A percentile compares a stretch with the other conserved stretches of the same genome.
Conservation (phyloP, 2,329 filamentous ascomycete genomes). For the Orbilia quercus region DNA sequence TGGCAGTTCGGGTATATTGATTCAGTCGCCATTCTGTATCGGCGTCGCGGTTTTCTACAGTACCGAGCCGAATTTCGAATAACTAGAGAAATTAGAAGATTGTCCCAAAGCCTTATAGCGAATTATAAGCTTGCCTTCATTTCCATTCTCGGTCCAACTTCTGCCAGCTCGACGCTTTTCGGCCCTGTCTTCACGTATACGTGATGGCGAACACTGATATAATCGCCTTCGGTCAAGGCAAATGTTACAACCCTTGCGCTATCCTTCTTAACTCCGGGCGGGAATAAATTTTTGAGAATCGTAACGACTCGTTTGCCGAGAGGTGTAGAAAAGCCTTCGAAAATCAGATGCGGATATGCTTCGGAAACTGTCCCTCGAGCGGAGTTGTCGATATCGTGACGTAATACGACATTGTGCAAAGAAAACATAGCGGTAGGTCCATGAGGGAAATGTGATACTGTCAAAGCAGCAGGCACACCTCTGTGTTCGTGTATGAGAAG, state of each 20-base stretch:
- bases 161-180: conserved; percentile 85
- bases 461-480: conserved; percentile 89
- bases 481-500: conserved; percentile 91
- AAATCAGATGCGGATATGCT: conserved; percentile 92
- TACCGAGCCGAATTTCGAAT: conserved; percentile 92
- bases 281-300: conserved; percentile 93
- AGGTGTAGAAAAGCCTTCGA: conserved; percentile 87
- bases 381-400: conserved; percentile 90
- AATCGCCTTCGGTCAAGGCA: conserved; percentile 72
- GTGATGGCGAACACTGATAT: conserved; percentile 76
- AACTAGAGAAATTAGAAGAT: conserved; percentile 64
- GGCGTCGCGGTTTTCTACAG: conserved; percentile 91
- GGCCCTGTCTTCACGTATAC: conserved; percentile 95
- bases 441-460: conserved; percentile 86
- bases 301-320: conserved; percentile 86
- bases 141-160: conserved; percentile 95
- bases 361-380: conserved; percentile 89
- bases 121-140: conserved; percentile 68
- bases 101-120: neutral
- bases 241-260: conserved; percentile 91
- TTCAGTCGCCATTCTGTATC: conserved; percentile 97
- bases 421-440: conserved; percentile 89
- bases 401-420: conserved; percentile 89
- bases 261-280: conserved; percentile 79
- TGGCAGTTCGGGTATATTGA: conserved; percentile 79